A percentile compares a stretch with the other conserved stretches of the same genome.
Conservation (phyloP, 495 filamentous ascomycete species). For the Trichoderma gamsii region DNA sequence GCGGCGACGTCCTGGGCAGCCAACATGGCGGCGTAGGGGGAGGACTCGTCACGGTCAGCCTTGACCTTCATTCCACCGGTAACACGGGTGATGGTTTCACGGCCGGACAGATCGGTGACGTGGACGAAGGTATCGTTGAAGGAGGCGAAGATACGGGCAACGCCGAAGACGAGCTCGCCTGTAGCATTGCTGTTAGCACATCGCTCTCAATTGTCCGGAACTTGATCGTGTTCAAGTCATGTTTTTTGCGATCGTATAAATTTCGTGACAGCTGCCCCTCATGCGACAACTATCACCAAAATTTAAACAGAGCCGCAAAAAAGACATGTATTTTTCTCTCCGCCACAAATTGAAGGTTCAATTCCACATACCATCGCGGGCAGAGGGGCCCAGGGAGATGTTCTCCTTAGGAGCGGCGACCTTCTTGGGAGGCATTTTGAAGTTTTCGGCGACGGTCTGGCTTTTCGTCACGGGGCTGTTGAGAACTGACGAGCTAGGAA, state of each 20-base stretch:
- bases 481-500: slow-evolving; percentile 15
- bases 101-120: slow-evolving; percentile 98
- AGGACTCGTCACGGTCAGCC: slow-evolving; percentile 99
- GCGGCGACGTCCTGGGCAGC: slow-evolving; percentile 91
- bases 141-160: slow-evolving; percentile 97
- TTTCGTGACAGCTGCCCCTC: neutral
- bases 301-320: too few species aligned
- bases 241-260: neutral
- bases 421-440: slow-evolving; percentile 82
- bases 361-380: slow-evolving; percentile 65
- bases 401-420: slow-evolving; percentile 80
- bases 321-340: too few species aligned
- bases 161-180: slow-evolving; percentile 98
- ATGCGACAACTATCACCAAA: neutral
- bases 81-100: slow-evolving; percentile 98
- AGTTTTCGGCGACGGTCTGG: slow-evolving; percentile 21
- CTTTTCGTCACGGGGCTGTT: slow-evolving; percentile 15
- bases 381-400: slow-evolving; percentile 94
- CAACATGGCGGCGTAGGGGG: slow-evolving; percentile 99
- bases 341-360: neutral
- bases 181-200: slow-evolving; percentile 19
- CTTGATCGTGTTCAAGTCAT: neutral
- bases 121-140: slow-evolving; percentile 99
- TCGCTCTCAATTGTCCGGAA: neutral
- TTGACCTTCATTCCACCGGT: slow-evolving; percentile 99